Base-by-base conservation (phyloP, 164 flowering plant species). In the Tetracentron sinense region DNA sequence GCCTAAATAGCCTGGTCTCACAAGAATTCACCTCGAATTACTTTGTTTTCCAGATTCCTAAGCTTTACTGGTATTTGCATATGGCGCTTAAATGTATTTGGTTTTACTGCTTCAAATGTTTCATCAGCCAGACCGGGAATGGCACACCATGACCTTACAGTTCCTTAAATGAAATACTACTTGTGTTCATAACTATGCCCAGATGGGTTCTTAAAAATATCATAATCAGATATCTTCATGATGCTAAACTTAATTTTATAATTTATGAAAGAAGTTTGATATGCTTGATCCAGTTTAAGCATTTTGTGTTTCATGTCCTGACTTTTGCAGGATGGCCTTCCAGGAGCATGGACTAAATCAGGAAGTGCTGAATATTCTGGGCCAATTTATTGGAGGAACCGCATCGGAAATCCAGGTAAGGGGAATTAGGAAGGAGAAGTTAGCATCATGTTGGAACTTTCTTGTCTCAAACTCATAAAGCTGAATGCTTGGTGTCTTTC, bases 331-430 rank as follows among this genome's bases (percentile, higher is more conserved):
- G 95, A 79, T 73, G 79, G 79, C 73, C 54, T 69, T 80, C 58
- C 77, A 82, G 72, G 97, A 89, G 68, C 71, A 83, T 79, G 96
- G 88, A 25, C 15, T 72, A 44, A 73, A 60, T 33, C 82, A 87
- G 58, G 96, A 88, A 35, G 85, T 89, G 28, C 61, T 80, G 70
- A 73, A 76, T 55, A 44, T 74, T 42, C 72, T 95, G 59, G 75
- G 81, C 67, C 86, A 85, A 63, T 79, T 67, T 67, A 71, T 88
- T 72, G 83, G 84, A 42, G 89, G 86, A 31, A 70, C 76, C 60
- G 26, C 78, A 51, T 61, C 73, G 12, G 96, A 91, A 72, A 82
- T 92, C 54, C 78, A 84, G 95, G 99, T 88, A 72, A 53, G 15
- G 27, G 54, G 17, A 53, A 55, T 42, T 44, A 35, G 7, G 28